A percentile compares a stretch with the other conserved stretches of the same genome.
phyloP scores from a whole-genome alignment of 2,329 filamentous ascomycete genomes.

The Cercospora sesami region DNA sequence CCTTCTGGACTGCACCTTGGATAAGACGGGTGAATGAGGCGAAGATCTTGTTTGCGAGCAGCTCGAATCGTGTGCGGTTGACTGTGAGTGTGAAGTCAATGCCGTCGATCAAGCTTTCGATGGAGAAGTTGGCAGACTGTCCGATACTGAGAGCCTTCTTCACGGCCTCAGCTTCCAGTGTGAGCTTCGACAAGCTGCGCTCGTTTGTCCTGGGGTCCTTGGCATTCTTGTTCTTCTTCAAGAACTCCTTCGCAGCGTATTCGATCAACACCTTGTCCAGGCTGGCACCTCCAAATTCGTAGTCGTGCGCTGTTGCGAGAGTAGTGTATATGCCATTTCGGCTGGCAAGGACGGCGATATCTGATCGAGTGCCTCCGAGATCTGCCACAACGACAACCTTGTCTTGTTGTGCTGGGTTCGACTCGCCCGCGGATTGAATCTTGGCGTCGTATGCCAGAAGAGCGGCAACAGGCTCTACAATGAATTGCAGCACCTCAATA shows the following conservation, averaged over 20 bases:
- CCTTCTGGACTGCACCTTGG: conserved; percentile 84
- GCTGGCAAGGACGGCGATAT: conserved; percentile 86
- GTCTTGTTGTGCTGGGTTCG: conserved; percentile 72
- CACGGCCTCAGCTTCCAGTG: conserved; percentile 83
- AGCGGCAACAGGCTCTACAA: conserved; percentile 86
- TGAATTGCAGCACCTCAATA: conserved; percentile 87
- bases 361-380: conserved; percentile 86
- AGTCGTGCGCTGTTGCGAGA: conserved; percentile 90
- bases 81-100: conserved; percentile 89
- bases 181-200: conserved; percentile 84
- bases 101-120: conserved; percentile 86
- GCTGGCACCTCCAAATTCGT: conserved; percentile 82
- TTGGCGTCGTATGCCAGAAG: conserved; percentile 84
- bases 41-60: conserved; percentile 82
- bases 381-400: conserved; percentile 92
- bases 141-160: conserved; percentile 92
- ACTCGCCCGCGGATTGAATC: conserved; percentile 48
- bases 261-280: conserved; percentile 91
- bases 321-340: conserved; percentile 96
- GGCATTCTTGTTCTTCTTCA: conserved; percentile 83
- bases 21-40: conserved; percentile 84
- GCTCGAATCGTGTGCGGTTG: conserved; percentile 91
- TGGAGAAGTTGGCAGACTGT: conserved; percentile 83
- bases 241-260: conserved; percentile 97
- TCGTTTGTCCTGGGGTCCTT: conserved; percentile 77